These are phyloP conservation scores for Kodamaea restingae DNA, from an alignment of 805 yeast genomes.

Conservation along the genomic window DNA sequence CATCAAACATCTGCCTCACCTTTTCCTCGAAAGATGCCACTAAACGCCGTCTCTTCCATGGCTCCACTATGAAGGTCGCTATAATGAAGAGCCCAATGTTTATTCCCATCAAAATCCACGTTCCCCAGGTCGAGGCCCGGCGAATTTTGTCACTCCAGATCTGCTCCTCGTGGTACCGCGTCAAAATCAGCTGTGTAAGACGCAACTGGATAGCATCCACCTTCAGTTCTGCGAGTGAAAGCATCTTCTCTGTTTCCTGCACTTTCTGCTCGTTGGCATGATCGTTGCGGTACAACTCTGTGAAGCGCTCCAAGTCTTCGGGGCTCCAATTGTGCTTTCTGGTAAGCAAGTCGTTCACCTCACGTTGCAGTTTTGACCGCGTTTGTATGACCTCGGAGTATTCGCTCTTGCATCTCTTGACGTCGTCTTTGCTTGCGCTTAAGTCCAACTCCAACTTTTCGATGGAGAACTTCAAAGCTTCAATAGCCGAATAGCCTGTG, in stretches of 20 bases:
- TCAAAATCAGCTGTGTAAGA: conserved; percentile 71
- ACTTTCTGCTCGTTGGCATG: conserved; percentile 68
- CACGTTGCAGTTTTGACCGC: conserved; percentile 71
- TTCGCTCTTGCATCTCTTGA: conserved; percentile 44
- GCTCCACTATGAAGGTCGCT: conserved; percentile 87
- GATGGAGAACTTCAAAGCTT: conserved; percentile 61
- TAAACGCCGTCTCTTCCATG: conserved; percentile 83
- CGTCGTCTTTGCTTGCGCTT: conserved; percentile 43
- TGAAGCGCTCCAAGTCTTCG: conserved; percentile 76
- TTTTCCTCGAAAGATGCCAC: conserved; percentile 81
- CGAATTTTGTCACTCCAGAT: conserved; percentile 97
- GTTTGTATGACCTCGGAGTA: conserved; percentile 60
- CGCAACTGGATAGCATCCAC: conserved; percentile 69
- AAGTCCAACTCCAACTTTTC: conserved; percentile 51
- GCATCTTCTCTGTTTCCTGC: conserved; percentile 40
- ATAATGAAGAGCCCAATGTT: conserved; percentile 73
- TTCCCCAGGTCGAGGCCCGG: conserved; percentile 95
- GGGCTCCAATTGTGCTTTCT: conserved; percentile 81
- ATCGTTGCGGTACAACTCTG: conserved; percentile 74
- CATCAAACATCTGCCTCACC: conserved; percentile 45
- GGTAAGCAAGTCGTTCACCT: conserved; percentile 81
- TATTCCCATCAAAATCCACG: conserved; percentile 82
- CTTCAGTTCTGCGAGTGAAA: conserved; percentile 52
- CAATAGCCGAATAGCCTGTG: conserved; percentile 86
- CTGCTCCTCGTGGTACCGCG: conserved; percentile 94